These are phyloP conservation scores for Creolimax fragrantissima DNA, from an alignment of 78 protist genomes.

Conservation along the genomic window DNA sequence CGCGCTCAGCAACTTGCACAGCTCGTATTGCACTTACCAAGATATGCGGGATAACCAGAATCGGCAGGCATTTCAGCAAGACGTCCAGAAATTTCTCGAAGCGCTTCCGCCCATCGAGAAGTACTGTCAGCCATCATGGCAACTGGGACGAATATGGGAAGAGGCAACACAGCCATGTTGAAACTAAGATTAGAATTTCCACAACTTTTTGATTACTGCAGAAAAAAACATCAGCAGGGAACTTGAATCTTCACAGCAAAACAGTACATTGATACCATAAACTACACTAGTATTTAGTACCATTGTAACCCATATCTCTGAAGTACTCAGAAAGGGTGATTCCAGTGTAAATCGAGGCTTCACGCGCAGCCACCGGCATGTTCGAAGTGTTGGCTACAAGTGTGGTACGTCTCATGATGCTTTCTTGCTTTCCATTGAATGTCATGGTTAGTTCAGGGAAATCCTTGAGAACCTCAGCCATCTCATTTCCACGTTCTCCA, in stretches of 20 bases:
- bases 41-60: conserved; percentile 99
- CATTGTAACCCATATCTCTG: conserved; percentile 98
- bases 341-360: conserved; percentile 99
- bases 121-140: conserved; percentile 98
- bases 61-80: conserved; percentile 99
- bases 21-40: too few relatives aligned
- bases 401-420: conserved; percentile 99
- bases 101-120: conserved; percentile 99
- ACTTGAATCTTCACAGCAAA: too few relatives aligned
- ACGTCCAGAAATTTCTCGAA: conserved; percentile 99
- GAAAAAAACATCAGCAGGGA: too few relatives aligned
- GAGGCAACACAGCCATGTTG: too few relatives aligned
- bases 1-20: too few relatives aligned
- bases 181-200: too few relatives aligned
- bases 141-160: not conserved
- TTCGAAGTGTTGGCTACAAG: conserved; percentile 99
- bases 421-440: conserved; percentile 65
- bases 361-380: conserved; percentile 99
- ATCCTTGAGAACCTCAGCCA: conserved; percentile 99
- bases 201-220: too few relatives aligned
- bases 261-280: too few relatives aligned
- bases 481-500: conserved; percentile 99
- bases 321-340: conserved; percentile 97
- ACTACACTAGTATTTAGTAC: too few relatives aligned
- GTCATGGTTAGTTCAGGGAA: conserved; percentile 84